Percentiles rank a stretch among this genome's conserved stretches.
phyloP scores from a whole-genome alignment of 2,329 filamentous ascomycete genomes.

The Colletotrichum trifolii region DNA sequence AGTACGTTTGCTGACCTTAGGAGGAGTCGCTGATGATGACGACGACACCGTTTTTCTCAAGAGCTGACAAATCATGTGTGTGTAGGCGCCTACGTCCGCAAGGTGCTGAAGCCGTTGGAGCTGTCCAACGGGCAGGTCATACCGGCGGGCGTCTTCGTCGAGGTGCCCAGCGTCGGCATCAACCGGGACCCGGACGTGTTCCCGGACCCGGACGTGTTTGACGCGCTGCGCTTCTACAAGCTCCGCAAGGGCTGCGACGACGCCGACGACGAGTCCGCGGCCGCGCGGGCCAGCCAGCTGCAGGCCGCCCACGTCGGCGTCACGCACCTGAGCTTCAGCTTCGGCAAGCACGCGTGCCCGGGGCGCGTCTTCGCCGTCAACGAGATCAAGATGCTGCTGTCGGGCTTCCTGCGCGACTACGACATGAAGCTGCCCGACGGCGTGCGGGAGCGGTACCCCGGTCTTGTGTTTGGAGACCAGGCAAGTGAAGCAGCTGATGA shows the following conservation, averaged over 20 bases:
- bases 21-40: neutral
- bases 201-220: conserved; percentile 16
- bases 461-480: conserved; percentile 4
- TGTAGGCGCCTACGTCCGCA: conserved; percentile 59
- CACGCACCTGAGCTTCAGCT: conserved; percentile 49
- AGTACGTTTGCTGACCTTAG: neutral
- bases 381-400: conserved; percentile 57
- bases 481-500: neutral
- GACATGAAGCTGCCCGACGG: conserved; percentile 48
- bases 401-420: conserved; percentile 52
- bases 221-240: conserved; percentile 23
- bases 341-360: conserved; percentile 52
- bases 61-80: conserved; percentile 50
- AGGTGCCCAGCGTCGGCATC: conserved; percentile 51
- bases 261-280: too few relatives aligned
- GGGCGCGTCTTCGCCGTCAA: conserved; percentile 57
- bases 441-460: conserved; percentile 17
- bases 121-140: conserved; percentile 65
- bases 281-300: conserved; percentile 39
- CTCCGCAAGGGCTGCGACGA: neutral
- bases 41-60: neutral
- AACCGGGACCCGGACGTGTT: conserved; percentile 32
- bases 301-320: conserved; percentile 54
- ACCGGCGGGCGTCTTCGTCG: conserved; percentile 54
- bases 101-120: conserved; percentile 59